A percentile compares a stretch with the other conserved stretches of the same genome.
phyloP scores from a whole-genome alignment of 192 early-diverging fungal species.

The Podila verticillata region DNA sequence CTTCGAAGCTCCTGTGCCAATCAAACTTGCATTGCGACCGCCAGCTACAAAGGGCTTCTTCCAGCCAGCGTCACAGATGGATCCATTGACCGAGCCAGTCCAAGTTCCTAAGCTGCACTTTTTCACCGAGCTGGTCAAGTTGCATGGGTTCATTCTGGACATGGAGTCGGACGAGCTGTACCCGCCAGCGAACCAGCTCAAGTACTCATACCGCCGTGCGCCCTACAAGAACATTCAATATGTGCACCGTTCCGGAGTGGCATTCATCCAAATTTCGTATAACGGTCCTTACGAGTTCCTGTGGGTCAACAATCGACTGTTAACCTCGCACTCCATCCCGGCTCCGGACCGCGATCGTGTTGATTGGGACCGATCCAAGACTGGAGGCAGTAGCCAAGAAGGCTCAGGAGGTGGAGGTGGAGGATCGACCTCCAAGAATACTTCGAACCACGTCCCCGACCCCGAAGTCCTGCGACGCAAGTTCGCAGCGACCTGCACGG shows the following conservation, averaged over 20 bases:
- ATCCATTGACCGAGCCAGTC: slow-evolving; percentile 32
- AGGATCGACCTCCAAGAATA: slow-evolving; percentile 27
- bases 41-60: slow-evolving; percentile 63
- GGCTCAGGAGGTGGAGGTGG: slow-evolving; percentile 20
- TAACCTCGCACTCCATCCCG: slow-evolving; percentile 64
- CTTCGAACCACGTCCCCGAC: slow-evolving; percentile 45
- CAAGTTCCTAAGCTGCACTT: slow-evolving; percentile 71
- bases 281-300: slow-evolving; percentile 72
- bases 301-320: slow-evolving; percentile 90
- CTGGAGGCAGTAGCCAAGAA: slow-evolving; percentile 3
- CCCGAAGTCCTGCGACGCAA: slow-evolving; percentile 67
- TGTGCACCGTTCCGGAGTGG: slow-evolving; percentile 88
- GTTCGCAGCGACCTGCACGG: slow-evolving; percentile 71
- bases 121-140: slow-evolving; percentile 82
- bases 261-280: slow-evolving; percentile 88
- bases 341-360: slow-evolving; percentile 49
- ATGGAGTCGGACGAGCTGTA: slow-evolving; percentile 88
- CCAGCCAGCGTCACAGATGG: slow-evolving; percentile 17
- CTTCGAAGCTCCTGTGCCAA: slow-evolving; percentile 82
- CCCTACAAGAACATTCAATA: slow-evolving; percentile 87
- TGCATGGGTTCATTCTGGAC: slow-evolving; percentile 90
- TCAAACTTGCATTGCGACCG: slow-evolving; percentile 67
- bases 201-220: slow-evolving; percentile 69
- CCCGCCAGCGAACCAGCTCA: slow-evolving; percentile 65
- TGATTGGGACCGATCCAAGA: slow-evolving; percentile 50